These are phyloP conservation scores for Fusarium sp. DNA, from an alignment of 2,329 filamentous ascomycete genomes.

Conservation along the genomic window DNA sequence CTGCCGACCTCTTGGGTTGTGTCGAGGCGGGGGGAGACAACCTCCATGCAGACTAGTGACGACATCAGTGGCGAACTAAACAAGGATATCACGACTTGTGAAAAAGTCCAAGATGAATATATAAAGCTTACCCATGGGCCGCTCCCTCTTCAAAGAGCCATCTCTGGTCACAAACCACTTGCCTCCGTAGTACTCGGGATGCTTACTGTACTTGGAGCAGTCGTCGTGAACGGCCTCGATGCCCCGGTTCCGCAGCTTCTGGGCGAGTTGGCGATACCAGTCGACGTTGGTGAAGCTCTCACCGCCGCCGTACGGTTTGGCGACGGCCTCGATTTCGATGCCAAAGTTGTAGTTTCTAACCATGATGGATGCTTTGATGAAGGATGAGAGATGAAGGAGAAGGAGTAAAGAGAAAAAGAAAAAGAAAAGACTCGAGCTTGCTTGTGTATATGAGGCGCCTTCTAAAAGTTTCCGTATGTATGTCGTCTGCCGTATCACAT, in stretches of 20 bases:
- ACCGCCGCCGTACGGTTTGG: conserved; percentile 49
- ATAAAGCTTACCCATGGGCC: conserved; percentile 47
- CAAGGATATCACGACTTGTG: not conserved
- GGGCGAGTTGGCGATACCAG: conserved; percentile 52
- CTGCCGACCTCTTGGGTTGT: conserved; percentile 46
- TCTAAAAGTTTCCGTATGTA: conserved; percentile 4
- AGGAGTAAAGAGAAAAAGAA: conserved; percentile 2
- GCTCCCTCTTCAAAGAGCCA: conserved; percentile 50
- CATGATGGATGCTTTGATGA: conserved; percentile 32
- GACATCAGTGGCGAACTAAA: conserved; percentile 17
- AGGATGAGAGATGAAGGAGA: not conserved
- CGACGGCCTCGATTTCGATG: conserved; percentile 52
- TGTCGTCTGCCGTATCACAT: conserved; percentile 16
- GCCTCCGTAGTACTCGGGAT: conserved; percentile 53
- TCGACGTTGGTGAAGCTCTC: conserved; percentile 51
- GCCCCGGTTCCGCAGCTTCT: conserved; percentile 51
- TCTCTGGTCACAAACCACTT: conserved; percentile 55
- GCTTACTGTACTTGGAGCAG: conserved; percentile 51
- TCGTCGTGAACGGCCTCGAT: conserved; percentile 51
- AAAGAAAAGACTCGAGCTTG: conserved; percentile 13
- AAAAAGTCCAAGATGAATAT: not conserved
- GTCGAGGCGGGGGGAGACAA: conserved; percentile 51
- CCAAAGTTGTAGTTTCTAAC: conserved; percentile 52
- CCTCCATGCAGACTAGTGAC: conserved; percentile 51
- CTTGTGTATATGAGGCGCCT: conserved; percentile 11